A percentile compares a stretch with the other conserved stretches of the same genome.
phyloP scores from a whole-genome alignment of 2,329 filamentous ascomycete species.

The Penicillium sp. region DNA sequence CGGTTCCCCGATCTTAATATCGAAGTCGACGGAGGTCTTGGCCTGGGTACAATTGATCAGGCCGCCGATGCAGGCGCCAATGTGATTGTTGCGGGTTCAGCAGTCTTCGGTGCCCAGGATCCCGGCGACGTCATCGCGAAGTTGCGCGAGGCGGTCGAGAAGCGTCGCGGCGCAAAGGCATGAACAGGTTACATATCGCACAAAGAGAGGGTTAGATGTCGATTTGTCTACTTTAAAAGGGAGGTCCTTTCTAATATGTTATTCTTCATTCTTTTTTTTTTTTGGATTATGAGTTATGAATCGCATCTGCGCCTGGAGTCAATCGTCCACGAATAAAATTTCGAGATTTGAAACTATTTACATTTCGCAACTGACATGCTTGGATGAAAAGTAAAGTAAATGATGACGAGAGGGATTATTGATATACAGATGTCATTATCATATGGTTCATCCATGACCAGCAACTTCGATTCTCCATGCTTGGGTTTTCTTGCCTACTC shows the following conservation, averaged over 20 bases:
- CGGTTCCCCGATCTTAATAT: slow-evolving; percentile 92
- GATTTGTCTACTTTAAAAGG: background rate
- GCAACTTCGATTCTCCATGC: slow-evolving; percentile 21
- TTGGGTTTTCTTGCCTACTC: slow-evolving; percentile 5
- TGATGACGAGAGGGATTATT: slow-evolving; percentile 4
- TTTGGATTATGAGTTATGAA: slow-evolving; percentile 24
- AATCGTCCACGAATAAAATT: background rate
- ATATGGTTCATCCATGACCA: slow-evolving; percentile 12
- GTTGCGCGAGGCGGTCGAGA: slow-evolving; percentile 74
- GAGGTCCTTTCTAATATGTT: too few species aligned
- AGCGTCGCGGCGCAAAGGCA: slow-evolving; percentile 37
- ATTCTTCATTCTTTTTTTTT: slow-evolving; percentile 2
- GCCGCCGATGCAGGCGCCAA: slow-evolving; percentile 95
- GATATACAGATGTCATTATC: slow-evolving; percentile 22
- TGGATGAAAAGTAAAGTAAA: slow-evolving; percentile 1
- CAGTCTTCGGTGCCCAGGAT: slow-evolving; percentile 88
- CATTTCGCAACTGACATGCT: background rate
- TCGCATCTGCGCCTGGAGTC: slow-evolving; percentile 13
- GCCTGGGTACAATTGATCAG: slow-evolving; percentile 83
- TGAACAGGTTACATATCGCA: slow-evolving; percentile 2
- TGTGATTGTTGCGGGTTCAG: slow-evolving; percentile 94
- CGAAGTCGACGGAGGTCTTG: slow-evolving; percentile 91
- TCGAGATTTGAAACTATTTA: background rate
- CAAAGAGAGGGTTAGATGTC: slow-evolving; percentile 18
- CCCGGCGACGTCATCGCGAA: slow-evolving; percentile 81